Base-by-base conservation (phyloP, 768 basidiomycete genomes). In the Tylopilus vinaceipallidus region DNA sequence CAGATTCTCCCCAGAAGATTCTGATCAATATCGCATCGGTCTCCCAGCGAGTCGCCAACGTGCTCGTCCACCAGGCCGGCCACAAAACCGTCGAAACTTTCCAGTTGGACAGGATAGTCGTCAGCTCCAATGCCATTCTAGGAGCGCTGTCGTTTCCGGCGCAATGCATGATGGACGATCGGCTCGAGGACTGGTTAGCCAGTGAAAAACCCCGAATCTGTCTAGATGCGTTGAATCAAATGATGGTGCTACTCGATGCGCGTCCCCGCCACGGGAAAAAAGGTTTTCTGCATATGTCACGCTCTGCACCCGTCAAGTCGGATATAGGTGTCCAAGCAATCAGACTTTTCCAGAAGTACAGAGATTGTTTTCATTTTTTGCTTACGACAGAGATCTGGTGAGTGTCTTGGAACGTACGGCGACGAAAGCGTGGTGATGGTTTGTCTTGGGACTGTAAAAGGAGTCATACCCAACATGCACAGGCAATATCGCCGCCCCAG, bases 331-430 rank as follows among this genome's bases (percentile, higher is more conserved):
- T 17, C 22, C 45, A 47, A 6, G 54, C 46, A 0, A 45, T 57
- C 45, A 42, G 11, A 6, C 42, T 55, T 8, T 57, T 57, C n/a
- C n/a, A n/a, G n/a, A n/a, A n/a, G n/a, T n/a, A n/a, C n/a, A n/a
- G n/a, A n/a, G n/a, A n/a, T n/a, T 33, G 14, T 12, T 51, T 52
- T 12, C 54, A 38, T 47, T 45, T 37, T 46, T 35, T 56, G 27
- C 45, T 56, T 7, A 24, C 45, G 9, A 38, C 42, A 2, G 50
- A 42, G 0, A 17, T 54, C 14, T 46, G 50, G 50, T 42, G 30
- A 34, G 40, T 39, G n/a, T 22, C 10, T 19, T 16, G 7, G 16
- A 5, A 3, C n/a, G n/a, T n/a, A n/a, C n/a, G n/a, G n/a, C n/a
- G n/a, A n/a, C n/a, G n/a, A n/a, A n/a, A n/a, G n/a, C n/a, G n/a